phyloP scores from a whole-genome alignment of 176 grass and related monocot genomes.

The Eragrostis curvula region DNA sequence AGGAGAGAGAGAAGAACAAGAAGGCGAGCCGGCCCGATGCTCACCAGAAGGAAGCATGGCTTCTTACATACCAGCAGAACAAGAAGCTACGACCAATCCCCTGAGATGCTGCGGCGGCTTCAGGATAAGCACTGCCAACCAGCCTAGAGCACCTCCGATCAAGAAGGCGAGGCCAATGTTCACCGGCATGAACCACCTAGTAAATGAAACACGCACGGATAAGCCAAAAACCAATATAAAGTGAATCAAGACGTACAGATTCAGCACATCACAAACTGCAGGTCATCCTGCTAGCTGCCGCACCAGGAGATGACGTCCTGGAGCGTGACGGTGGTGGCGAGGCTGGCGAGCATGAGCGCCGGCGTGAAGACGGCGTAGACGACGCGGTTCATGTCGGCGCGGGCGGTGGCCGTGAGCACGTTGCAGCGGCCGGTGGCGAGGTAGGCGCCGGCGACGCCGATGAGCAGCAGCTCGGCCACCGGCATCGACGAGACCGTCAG shows the following conservation, averaged over 20 bases:
- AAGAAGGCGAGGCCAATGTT: conserved; percentile 74
- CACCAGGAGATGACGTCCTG: conserved; percentile 67
- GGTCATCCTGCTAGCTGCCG: neutral
- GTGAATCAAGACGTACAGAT: too few species aligned
- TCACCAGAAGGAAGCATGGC: neutral
- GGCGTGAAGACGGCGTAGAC: conserved; percentile 79
- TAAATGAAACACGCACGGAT: neutral
- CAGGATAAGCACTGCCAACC: conserved; percentile 55
- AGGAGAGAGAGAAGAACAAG: too few species aligned
- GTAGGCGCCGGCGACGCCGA: conserved; percentile 57
- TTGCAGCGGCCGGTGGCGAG: conserved; percentile 48
- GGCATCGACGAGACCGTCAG: conserved; percentile 55
- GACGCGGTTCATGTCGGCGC: conserved; percentile 70
- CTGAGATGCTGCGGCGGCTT: conserved; percentile 60
- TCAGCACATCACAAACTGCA: too few species aligned
- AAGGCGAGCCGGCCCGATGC: too few species aligned
- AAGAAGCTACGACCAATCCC: conserved; percentile 56
- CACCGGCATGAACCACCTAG: conserved; percentile 88
- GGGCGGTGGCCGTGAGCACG: conserved; percentile 43
- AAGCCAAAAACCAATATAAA: too few species aligned
- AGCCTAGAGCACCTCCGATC: conserved; percentile 62
- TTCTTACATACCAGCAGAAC: conserved; percentile 55
- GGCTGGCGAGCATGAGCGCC: conserved; percentile 69
- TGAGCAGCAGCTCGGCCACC: conserved; percentile 63
- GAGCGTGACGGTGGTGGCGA: conserved; percentile 65